Evolutionary conservation across 768 basidiomycete genomes (phyloP), one percentile per base, ranked within the genome.

Genomic region (Russula dissimulans): DNA sequence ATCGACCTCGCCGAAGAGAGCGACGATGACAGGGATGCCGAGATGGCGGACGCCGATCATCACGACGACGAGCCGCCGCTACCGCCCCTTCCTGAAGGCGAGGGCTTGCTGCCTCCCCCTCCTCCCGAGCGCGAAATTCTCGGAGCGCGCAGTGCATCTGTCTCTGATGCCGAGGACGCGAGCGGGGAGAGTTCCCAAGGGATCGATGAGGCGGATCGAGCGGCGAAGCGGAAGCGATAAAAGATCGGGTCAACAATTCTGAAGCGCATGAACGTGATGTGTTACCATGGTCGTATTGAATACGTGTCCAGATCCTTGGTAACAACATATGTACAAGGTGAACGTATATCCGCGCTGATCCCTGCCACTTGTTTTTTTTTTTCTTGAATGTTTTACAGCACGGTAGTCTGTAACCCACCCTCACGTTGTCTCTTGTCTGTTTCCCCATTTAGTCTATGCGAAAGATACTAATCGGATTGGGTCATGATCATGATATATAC

Each of bases 11-110:
- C 26, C 3, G 61, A 62, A 41, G 61, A 43, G 7, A 62, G 56
- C 26, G 61, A 62, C 41, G 61, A 62, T 15, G 61, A 62, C 34
- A 36, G 61, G 39, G 61, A 62, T 31, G 61, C 61, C 50, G 51
- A 53, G 17, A 62, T 62, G 61, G 51, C 10, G 17, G 61, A 62
- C 17, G n/a, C 22, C n/a, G 31, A 4, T 41, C 38, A 56, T 22
- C 10, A 34, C n/a, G 55, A 26, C 34, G 1, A 29, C 1, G 61
- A 62, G 41, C 39, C 45, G 14, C 61, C 61, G 14, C 46, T 62
- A 11, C 61, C 61, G 5, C 61, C 61, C 29, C 61, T 62, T 5
- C 61, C 61, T 6, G 51, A 47, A 38, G 55, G 44, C 22, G 60
- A 56, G 26, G 44, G n/a, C 15, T 17, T 44, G 15, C 43, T 22